phyloP scores from a whole-genome alignment of 441 rosid genomes.

The Pelargonium citronellum region DNA sequence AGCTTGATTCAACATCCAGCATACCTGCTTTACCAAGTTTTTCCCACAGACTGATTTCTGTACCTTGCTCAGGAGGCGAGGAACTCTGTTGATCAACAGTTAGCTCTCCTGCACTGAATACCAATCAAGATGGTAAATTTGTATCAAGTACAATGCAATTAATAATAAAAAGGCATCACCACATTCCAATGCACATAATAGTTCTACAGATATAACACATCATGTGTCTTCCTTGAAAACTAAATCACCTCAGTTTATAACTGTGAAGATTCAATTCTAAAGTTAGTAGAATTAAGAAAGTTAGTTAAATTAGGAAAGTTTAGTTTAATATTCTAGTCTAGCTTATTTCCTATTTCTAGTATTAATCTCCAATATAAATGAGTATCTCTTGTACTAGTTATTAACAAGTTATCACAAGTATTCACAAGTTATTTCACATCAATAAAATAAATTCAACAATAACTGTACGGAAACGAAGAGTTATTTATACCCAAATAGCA shows the following conservation, averaged over 20 bases:
- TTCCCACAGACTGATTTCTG: slow-evolving; percentile 81
- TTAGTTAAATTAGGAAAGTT: too few species aligned
- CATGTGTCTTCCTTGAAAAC: not conserved
- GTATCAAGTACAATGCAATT: slow-evolving; percentile 9
- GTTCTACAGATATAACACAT: not conserved
- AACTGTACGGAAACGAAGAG: not conserved
- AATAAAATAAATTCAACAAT: too few species aligned
- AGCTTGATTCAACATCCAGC: slow-evolving; percentile 59
- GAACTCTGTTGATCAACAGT: slow-evolving; percentile 41
- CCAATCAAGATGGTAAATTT: slow-evolving; percentile 18
- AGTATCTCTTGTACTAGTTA: too few species aligned
- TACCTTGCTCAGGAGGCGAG: slow-evolving; percentile 43
- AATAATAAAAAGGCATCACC: not conserved
- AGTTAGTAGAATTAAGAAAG: too few species aligned
- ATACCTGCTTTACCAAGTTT: slow-evolving; percentile 77
- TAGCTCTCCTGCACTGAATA: slow-evolving; percentile 56
- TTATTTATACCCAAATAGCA: not conserved
- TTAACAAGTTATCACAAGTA: too few species aligned
- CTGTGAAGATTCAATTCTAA: too few species aligned
- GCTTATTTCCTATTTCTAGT: too few species aligned
- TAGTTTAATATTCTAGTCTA: too few species aligned
- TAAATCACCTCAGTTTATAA: not conserved
- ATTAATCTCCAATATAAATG: too few species aligned
- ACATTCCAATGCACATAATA: not conserved
- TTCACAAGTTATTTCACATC: too few species aligned